Evolutionary conservation across 1,284 basidiomycete genomes (phyloP), one percentile per base, ranked within the genome.

Genomic region (Melanopsichium pennsylvanicum): DNA sequence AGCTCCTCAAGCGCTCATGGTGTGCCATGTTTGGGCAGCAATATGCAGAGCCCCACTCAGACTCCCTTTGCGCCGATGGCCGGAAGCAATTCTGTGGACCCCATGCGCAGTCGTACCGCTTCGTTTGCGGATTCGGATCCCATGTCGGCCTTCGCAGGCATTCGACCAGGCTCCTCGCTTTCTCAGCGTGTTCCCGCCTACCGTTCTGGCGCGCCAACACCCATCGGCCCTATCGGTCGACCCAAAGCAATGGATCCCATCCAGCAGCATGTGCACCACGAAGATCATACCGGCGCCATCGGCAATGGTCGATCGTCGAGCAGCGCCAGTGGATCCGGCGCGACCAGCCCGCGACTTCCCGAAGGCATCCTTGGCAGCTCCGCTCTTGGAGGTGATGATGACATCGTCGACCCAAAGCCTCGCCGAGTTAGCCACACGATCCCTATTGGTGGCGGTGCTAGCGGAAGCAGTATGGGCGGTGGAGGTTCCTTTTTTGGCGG

Each of bases 281-380:
- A 70, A 29, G 62, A 70, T 10, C 52, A 57, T 22, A 37, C 44
- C 12, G 60, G 60, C 6, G 43, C 47, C 26, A 54, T 64, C 12
- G 69, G 69, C 32, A 67, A 63, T 32, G 69, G 63, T 9, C 49
- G 63, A 31, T 49, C 58, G 29, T 69, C 70, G 40, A 61, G 66
- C 57, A 66, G 44, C 25, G 52, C 62, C 27, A 55, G 66, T 21
- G 60, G 66, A 31, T 70, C 67, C 10, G 61, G 68, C 13, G 51
- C 63, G 26, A 52, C 63, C n/a, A 58, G 66, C 31, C 59, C 70
- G 2, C 34, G 60, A 31, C 58, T 64, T 19, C 73, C 69, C 3
- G 75, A 78, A 43, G 74, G 76, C 25, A 78, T 80, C 27, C 67
- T 80, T 2, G 79, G 79, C 39, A 80, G 79, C 51, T 73, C 78